phyloP scores from a whole-genome alignment of 352 stramenopile species.

The Thalassiosira ordinaria region DNA sequence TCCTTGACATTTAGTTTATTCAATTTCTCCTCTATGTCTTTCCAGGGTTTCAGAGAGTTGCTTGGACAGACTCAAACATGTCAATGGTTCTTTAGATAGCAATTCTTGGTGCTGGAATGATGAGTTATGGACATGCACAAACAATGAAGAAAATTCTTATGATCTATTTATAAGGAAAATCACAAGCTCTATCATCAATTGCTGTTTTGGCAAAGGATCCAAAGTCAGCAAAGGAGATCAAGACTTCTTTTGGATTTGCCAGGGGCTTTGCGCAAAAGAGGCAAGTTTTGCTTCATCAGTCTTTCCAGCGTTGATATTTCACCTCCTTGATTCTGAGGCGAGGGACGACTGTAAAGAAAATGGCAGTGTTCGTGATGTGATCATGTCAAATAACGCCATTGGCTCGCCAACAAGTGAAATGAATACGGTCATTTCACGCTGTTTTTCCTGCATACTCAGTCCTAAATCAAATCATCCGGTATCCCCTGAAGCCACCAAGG shows the following conservation, averaged over 20 bases:
- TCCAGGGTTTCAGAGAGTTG: conserved; percentile 50
- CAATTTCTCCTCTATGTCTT: too few species aligned
- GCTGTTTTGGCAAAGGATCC: conserved; percentile 62
- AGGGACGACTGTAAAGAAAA: conserved; percentile 29
- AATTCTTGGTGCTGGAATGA: conserved; percentile 79
- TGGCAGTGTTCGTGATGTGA: conserved; percentile 33
- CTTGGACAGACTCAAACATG: conserved; percentile 43
- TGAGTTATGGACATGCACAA: conserved; percentile 59
- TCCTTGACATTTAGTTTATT: too few species aligned
- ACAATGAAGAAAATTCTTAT: conserved; percentile 35
- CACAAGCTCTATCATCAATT: conserved; percentile 73
- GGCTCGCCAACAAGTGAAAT: conserved; percentile 53
- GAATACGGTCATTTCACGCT: conserved; percentile 61
- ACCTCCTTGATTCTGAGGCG: conserved; percentile 60
- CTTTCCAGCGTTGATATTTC: conserved; percentile 76
- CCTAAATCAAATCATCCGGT: conserved; percentile 24
- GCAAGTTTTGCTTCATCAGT: conserved; percentile 69
- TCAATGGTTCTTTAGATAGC: conserved; percentile 17
- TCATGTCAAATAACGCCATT: conserved; percentile 57
- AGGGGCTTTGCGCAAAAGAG: conserved; percentile 66
- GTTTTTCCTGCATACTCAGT: conserved; percentile 60
- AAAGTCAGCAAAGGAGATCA: conserved; percentile 35
- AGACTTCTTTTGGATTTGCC: conserved; percentile 68
- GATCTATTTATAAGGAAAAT: conserved; percentile 77
- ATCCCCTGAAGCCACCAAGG: conserved; percentile 41